A percentile compares a stretch with the other conserved stretches of the same genome.
Conservation (phyloP, 2,329 filamentous ascomycete genomes). For the Aureobasidium sp. region DNA sequence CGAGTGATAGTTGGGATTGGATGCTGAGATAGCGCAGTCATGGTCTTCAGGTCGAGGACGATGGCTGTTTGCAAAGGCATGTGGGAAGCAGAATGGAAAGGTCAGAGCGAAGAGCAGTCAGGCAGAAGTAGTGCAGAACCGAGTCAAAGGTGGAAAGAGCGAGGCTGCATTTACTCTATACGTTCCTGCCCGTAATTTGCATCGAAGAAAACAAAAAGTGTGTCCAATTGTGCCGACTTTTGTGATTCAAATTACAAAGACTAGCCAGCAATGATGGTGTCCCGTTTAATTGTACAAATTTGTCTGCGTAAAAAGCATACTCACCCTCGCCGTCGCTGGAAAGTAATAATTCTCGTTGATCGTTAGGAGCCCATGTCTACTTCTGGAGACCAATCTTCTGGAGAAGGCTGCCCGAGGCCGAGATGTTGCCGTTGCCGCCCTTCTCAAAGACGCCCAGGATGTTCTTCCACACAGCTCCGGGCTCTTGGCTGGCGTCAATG, state of each 20-base stretch:
- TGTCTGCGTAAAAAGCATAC: neutral
- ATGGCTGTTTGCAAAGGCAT: conserved; percentile 6
- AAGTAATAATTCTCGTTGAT: conserved; percentile 7
- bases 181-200: neutral
- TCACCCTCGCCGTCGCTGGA: neutral
- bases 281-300: conserved; percentile 12
- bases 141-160: conserved; percentile 1
- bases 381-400: conserved; percentile 50
- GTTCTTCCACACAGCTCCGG: conserved; percentile 91
- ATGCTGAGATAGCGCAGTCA: neutral
- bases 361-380: conserved; percentile 26
- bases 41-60: neutral
- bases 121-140: neutral
- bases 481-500: conserved; percentile 92
- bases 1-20: neutral
- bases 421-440: conserved; percentile 29
- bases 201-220: neutral
- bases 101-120: neutral
- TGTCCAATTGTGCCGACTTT: conserved; percentile 13
- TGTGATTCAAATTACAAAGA: conserved; percentile 13
- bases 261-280: conserved; percentile 1
- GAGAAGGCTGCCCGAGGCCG: conserved; percentile 38
- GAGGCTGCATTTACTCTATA: neutral
- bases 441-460: conserved; percentile 73
- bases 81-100: neutral